Evolutionary conservation across 352 stramenopile species (phyloP), one percentile per base, ranked within the genome.

Genomic region (Pythium monospermum): DNA sequence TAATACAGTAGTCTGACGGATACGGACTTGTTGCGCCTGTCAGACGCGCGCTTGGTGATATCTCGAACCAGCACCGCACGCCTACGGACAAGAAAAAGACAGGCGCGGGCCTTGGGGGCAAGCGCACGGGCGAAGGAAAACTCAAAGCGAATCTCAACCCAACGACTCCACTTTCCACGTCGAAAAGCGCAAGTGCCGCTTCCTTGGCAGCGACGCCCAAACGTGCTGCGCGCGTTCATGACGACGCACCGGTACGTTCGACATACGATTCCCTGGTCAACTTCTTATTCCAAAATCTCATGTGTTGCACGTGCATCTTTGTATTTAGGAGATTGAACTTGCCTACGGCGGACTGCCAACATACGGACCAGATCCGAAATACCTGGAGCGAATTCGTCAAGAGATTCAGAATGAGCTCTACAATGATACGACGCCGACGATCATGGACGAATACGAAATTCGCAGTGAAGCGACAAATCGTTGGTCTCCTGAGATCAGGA

Each of bases 251-350:
- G 46, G n/a, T n/a, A n/a, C n/a, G n/a, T n/a, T n/a, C n/a, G n/a
- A n/a, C n/a, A n/a, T n/a, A n/a, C n/a, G n/a, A n/a, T n/a, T n/a
- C n/a, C n/a, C n/a, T n/a, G n/a, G n/a, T n/a, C n/a, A n/a, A n/a
- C n/a, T n/a, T n/a, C n/a, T n/a, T n/a, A n/a, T n/a, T n/a, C n/a
- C n/a, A n/a, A n/a, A n/a, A n/a, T n/a, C n/a, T n/a, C n/a, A n/a
- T n/a, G n/a, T n/a, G n/a, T n/a, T n/a, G n/a, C n/a, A n/a, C n/a
- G n/a, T n/a, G n/a, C n/a, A n/a, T n/a, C n/a, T n/a, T n/a, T n/a
- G n/a, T n/a, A n/a, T n/a, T n/a, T n/a, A 89, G 79, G 75, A 93
- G 18, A 79, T 91, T 38, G 82, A 93, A 27, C 53, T 65, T 30
- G 77, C 83, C 16, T 90, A 89, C 42, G 83, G 83, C 26, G 83